phyloP scores from a whole-genome alignment of 768 basidiomycete species.

The Rhodocollybia butyracea region DNA sequence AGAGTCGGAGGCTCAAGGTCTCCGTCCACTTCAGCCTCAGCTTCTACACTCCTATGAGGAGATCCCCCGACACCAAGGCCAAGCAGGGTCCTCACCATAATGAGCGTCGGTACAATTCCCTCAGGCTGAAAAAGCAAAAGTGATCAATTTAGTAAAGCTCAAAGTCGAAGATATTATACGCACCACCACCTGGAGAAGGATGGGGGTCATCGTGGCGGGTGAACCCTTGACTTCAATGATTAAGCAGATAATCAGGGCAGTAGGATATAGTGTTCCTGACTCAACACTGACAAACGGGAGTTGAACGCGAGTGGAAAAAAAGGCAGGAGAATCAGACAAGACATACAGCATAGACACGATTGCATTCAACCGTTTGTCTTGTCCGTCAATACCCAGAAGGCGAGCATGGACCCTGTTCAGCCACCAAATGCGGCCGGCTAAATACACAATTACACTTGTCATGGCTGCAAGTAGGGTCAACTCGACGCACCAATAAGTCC shows the following conservation, averaged over 20 bases:
- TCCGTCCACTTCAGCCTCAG: not conserved
- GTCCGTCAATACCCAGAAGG: not conserved
- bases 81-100: not conserved
- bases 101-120: not conserved
- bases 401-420: not conserved
- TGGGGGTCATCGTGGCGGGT: not conserved
- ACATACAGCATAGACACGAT: constrained; percentile 5
- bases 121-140: not conserved
- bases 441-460: not conserved
- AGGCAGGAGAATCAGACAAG: not conserved
- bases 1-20: not conserved
- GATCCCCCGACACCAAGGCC: not conserved
- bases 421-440: constrained; percentile 4
- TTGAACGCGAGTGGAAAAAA: too few species aligned
- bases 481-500: not conserved
- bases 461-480: not conserved
- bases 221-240: constrained; percentile 3
- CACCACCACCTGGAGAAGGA: constrained; percentile 2
- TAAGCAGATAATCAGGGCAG: constrained; percentile 3
- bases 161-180: not conserved
- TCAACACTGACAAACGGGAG: not conserved
- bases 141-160: not conserved
- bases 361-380: not conserved
- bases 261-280: constrained; percentile 3
- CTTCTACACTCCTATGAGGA: not conserved